Conservation (phyloP, 768 basidiomycete genomes). For the Hysterangium stoloniferum region DNA sequence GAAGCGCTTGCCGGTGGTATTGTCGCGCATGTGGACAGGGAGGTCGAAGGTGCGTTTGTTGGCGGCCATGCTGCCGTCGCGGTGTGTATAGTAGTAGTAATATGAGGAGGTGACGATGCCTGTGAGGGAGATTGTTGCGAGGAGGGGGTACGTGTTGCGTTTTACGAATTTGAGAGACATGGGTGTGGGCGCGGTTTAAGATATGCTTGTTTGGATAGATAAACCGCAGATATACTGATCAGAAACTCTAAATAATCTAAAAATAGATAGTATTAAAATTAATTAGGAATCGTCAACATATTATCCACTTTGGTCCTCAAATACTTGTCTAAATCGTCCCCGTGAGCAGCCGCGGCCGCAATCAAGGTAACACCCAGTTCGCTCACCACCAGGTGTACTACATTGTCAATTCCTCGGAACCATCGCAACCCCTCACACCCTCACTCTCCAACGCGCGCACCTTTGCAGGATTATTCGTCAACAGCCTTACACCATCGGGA, state of each 20-base stretch:
- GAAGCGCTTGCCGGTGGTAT: background rate
- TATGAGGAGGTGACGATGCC: background rate
- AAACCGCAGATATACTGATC: too few relatives aligned
- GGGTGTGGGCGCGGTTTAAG: too few relatives aligned
- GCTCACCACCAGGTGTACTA: constrained; percentile 31
- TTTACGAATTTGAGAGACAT: too few relatives aligned
- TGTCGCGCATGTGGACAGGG: background rate
- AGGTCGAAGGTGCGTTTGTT: constrained; percentile 9
- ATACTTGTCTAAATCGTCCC: constrained; percentile 90
- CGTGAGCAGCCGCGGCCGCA: constrained; percentile 66
- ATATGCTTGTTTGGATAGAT: too few relatives aligned
- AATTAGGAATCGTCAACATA: too few relatives aligned
- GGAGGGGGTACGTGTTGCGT: background rate
- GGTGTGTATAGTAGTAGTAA: background rate
- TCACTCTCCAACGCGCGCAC: constrained; percentile 80
- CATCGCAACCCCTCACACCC: constrained; percentile 86
- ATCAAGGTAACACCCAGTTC: constrained; percentile 68
- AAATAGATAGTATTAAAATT: too few relatives aligned
- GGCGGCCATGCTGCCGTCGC: background rate
- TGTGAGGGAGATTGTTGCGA: background rate
- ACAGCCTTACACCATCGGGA: constrained; percentile 54
- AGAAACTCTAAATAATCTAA: too few relatives aligned
- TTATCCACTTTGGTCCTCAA: constrained; percentile 90
- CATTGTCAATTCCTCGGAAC: constrained; percentile 82
- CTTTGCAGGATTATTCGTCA: constrained; percentile 99